Evolutionary conservation across 257 asterid species (phyloP).

Genomic region (Penstemon davidsonii): DNA sequence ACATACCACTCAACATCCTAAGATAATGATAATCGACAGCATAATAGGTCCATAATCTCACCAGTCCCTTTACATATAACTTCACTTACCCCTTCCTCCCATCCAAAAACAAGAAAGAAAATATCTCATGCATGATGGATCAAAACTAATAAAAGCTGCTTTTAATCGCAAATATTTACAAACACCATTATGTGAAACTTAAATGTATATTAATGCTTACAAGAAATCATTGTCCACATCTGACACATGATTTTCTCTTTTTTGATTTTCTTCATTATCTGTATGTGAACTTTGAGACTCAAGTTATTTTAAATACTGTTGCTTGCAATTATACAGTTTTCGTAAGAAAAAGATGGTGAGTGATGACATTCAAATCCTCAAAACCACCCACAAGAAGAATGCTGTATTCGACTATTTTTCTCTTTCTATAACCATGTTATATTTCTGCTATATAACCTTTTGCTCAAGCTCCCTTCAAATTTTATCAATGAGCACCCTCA

Average conservation of each 20-base stretch:
- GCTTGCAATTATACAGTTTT: not conserved
- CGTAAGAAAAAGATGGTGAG: not conserved
- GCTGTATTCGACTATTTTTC: not conserved
- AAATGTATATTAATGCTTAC: not conserved
- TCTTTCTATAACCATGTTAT: not conserved
- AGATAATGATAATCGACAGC: slow-evolving; percentile 4
- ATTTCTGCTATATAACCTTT: slow-evolving; percentile 7
- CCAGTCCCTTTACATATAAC: not conserved
- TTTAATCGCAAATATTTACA: not conserved
- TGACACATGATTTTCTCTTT: not conserved
- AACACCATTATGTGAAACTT: not conserved
- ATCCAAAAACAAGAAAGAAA: not conserved
- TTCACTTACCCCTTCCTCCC: not conserved
- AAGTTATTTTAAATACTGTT: not conserved
- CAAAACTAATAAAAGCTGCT: slow-evolving; percentile 13
- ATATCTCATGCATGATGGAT: slow-evolving; percentile 3
- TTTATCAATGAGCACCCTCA: slow-evolving; percentile 21
- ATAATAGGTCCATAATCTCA: slow-evolving; percentile 6
- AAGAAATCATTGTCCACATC: slow-evolving; percentile 12
- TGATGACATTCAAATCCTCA: not conserved
- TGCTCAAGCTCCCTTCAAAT: not conserved
- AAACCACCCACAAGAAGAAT: slow-evolving; percentile 14
- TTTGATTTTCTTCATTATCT: not conserved
- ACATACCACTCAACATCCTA: not conserved
- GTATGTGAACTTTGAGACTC: not conserved